A percentile compares a stretch with the other conserved stretches of the same genome.
These are phyloP conservation scores for Mortierella sp. DNA, from an alignment of 371 early-diverging fungal genomes.

Conservation along the genomic window DNA sequence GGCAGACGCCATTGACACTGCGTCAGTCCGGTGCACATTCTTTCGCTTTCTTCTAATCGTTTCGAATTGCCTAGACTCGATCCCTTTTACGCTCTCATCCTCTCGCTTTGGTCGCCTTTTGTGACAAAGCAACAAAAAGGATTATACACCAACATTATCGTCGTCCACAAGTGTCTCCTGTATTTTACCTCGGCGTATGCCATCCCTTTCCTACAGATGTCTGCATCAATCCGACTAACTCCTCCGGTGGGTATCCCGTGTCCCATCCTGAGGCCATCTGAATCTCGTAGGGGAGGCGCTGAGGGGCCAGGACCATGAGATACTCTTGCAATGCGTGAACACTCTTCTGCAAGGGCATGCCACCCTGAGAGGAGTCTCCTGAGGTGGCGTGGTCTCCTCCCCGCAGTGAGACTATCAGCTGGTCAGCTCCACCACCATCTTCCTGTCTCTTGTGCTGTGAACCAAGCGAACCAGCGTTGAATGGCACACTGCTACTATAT, in stretches of 20 bases:
- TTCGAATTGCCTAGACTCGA: not conserved
- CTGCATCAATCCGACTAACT: constrained; percentile 61
- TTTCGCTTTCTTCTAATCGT: not conserved
- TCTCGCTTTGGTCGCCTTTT: not conserved
- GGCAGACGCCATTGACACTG: not conserved
- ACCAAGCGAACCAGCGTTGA: constrained; percentile 43
- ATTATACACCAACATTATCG: not conserved
- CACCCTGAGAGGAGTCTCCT: constrained; percentile 21
- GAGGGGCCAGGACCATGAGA: constrained; percentile 53
- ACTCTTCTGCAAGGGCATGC: constrained; percentile 37
- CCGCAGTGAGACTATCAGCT: constrained; percentile 39
- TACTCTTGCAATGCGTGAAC: constrained; percentile 52
- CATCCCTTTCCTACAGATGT: constrained; percentile 68
- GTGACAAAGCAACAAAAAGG: not conserved
- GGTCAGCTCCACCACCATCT: constrained; percentile 36
- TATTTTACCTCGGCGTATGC: constrained; percentile 67
- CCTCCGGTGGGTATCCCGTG: constrained; percentile 65
- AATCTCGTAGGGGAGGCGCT: constrained; percentile 63
- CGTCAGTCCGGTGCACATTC: not conserved
- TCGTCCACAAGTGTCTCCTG: not conserved
- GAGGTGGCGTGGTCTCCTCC: constrained; percentile 17
- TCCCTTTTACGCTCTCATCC: not conserved
- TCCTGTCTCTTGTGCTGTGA: constrained; percentile 34
- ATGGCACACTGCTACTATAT: constrained; percentile 38
- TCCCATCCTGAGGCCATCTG: constrained; percentile 67